Evolutionary conservation across 257 asterid species (phyloP), one percentile per base, ranked within the genome.

Genomic region (Solanum appendiculatum): DNA sequence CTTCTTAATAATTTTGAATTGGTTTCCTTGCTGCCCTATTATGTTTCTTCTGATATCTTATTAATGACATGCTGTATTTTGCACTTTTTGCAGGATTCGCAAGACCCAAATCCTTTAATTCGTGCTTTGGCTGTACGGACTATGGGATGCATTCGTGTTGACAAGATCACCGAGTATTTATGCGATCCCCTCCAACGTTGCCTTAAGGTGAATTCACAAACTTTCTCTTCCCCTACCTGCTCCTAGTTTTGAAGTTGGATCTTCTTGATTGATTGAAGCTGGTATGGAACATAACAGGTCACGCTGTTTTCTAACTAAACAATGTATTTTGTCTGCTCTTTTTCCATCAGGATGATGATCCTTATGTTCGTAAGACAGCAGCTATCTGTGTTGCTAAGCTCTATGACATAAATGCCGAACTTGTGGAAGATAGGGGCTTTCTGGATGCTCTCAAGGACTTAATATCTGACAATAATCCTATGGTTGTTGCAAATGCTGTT

Each of bases 121-220:
- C 99, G 99, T 93, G 97, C 99, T 86, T 91, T 97, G 93, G 99
- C 99, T 86, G 99, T 97, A 86, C 94, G 99, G 90, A 97, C 99
- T 48, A 97, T 97, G 99, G 99, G 99, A 85, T 97, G 99, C 94
- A 97, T 97, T 85, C 99, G 99, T 37, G 99, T 96, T 82, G 99
- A 97, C 91, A 97, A 97, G 91, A 97, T 97, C 89, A 97, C 99
- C 2, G 99, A 97, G 90, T 97, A 97, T 89, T 91, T 97, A 74
- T 97, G 99, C 87, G 99, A 97, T 88, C 99, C 99, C 72, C 93
- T 97, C 91, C 99, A 97, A 93, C 93, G 98, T 78, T 97, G 99
- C 86, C 99, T 97, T 89, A 97, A 97, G 98, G 99, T 97, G 88
- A 87, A 54, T 81, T 70, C 51, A 51, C 72, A 21, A 69, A 81